Conservation (phyloP, 192 early-diverging fungal genomes). For the Phycomyces nitens region DNA sequence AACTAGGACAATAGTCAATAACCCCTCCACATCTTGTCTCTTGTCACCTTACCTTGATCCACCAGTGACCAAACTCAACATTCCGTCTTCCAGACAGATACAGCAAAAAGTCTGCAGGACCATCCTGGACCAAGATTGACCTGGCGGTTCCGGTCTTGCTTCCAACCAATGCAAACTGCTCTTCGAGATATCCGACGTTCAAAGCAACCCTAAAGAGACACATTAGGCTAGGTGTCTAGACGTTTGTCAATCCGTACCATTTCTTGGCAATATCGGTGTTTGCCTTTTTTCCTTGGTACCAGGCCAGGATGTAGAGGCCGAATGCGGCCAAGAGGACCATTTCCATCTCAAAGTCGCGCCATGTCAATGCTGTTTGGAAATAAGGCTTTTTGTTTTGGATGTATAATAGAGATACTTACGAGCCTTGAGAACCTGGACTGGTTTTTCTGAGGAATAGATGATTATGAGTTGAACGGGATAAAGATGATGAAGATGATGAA, state of each 20-base stretch:
- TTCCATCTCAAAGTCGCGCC: constrained; percentile 25
- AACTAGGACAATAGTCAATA: constrained; percentile 28
- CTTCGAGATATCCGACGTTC: constrained; percentile 35
- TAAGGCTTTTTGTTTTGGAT: constrained; percentile 4
- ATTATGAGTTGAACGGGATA: too few species aligned
- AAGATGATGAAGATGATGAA: too few species aligned
- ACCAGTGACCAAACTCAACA: constrained; percentile 69
- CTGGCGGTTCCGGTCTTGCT: constrained; percentile 42
- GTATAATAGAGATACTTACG: too few species aligned
- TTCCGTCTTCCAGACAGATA: constrained; percentile 72
- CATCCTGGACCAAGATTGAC: constrained; percentile 58
- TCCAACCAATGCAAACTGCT: constrained; percentile 73
- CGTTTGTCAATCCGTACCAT: constrained; percentile 40
- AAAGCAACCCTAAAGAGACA: constrained; percentile 25
- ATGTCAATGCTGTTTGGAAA: not conserved
- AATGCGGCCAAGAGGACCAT: constrained; percentile 15
- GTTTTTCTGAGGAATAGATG: too few species aligned
- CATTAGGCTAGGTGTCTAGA: too few species aligned
- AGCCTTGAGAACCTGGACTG: too few species aligned
- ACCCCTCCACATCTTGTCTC: too few species aligned
- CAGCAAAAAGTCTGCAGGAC: constrained; percentile 69
- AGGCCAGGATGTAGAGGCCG: constrained; percentile 22
- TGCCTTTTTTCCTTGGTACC: constrained; percentile 24
- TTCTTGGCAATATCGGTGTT: constrained; percentile 36
- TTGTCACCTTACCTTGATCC: constrained; percentile 42